Base-by-base conservation (phyloP, 805 yeast species). In the Wickerhamiella vanderwaltii region DNA sequence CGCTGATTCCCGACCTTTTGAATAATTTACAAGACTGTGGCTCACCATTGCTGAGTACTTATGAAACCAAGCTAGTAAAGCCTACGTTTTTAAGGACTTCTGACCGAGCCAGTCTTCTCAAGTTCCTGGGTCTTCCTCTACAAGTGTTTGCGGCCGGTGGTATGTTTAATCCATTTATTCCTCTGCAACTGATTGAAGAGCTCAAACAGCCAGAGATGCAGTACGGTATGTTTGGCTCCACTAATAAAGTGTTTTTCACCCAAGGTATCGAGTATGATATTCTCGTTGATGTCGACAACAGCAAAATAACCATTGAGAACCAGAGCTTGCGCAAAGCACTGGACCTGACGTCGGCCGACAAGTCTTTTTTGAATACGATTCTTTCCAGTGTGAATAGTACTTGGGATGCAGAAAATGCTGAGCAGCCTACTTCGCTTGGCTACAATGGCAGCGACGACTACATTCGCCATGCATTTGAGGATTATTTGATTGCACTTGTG, bases 101-200 rank as follows among this genome's bases (percentile, higher is more conserved):
- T 45, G 87, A 85, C 58, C 64, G 95, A 39, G 68, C 70, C 47
- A 82, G 95, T 0, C 68, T 87, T 56, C 62, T 88, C 29, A 63
- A 72, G 25, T 91, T 84, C 56, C 71, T 85, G 54, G 98, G 97
- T 0, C 65, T 91, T 24, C 98, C 98, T 0, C 64, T 91, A 38
- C 87, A 80, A 51, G 59, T 86, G 1, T 91, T 91, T 60, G 85
- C 85, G 38, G 72, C 74, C 50, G 93, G 93, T 33, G 86, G 93
- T 1, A 69, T 88, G 46, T 87, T 93, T 68, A 79, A 80, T 51
- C 97, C 98, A 1, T 91, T 88, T 61, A 69, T 87, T n/a, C 94
- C 97, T 0, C 64, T 91, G 43, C 98, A 88, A 58, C 97, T 88
- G 55, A 64, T 88, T 43, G 81, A 80, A 40, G 86, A 81, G 50